Evolutionary conservation across 352 stramenopile species (phyloP).

Genomic region (Phytopythium kandeliae): DNA sequence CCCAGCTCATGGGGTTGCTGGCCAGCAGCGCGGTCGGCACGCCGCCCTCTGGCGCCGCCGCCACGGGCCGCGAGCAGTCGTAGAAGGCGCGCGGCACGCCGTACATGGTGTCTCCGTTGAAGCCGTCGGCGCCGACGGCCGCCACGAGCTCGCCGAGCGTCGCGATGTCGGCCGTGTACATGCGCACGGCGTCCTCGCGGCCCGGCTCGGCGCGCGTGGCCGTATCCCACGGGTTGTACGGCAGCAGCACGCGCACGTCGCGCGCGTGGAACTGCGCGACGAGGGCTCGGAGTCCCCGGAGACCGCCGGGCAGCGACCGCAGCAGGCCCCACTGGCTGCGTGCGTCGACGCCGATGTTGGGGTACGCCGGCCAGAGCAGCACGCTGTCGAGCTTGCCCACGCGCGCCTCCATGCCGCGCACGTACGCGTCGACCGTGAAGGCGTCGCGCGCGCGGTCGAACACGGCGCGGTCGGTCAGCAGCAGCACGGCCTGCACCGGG

Average conservation of each 20-base stretch:
- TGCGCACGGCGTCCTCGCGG: slow-evolving; percentile 48
- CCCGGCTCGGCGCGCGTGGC: slow-evolving; percentile 53
- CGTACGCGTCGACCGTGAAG: slow-evolving; percentile 69
- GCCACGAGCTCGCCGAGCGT: slow-evolving; percentile 36
- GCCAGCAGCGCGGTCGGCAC: slow-evolving; percentile 55
- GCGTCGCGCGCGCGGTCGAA: slow-evolving; percentile 55
- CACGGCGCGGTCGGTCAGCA: slow-evolving; percentile 75
- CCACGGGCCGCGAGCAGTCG: slow-evolving; percentile 55
- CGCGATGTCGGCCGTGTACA: slow-evolving; percentile 70
- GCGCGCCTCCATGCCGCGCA: slow-evolving; percentile 42
- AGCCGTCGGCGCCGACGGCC: slow-evolving; percentile 50
- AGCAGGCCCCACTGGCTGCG: slow-evolving; percentile 80
- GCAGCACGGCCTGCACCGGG: slow-evolving; percentile 71
- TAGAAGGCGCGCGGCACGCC: slow-evolving; percentile 76
- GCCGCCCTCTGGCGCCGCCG: slow-evolving; percentile 60
- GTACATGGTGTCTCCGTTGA: slow-evolving; percentile 89
- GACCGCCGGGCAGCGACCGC: slow-evolving; percentile 45
- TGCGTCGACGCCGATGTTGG: slow-evolving; percentile 78
- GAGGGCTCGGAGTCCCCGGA: slow-evolving; percentile 35
- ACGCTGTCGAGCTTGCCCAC: slow-evolving; percentile 71
- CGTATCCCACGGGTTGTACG: slow-evolving; percentile 84
- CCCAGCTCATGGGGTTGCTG: slow-evolving; percentile 78
- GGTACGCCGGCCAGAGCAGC: slow-evolving; percentile 79
- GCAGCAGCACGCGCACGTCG: slow-evolving; percentile 60
- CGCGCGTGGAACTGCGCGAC: slow-evolving; percentile 57